These are phyloP conservation scores for Dioscorea alata DNA, from an alignment of 106 monocot genomes.

Conservation along the genomic window DNA sequence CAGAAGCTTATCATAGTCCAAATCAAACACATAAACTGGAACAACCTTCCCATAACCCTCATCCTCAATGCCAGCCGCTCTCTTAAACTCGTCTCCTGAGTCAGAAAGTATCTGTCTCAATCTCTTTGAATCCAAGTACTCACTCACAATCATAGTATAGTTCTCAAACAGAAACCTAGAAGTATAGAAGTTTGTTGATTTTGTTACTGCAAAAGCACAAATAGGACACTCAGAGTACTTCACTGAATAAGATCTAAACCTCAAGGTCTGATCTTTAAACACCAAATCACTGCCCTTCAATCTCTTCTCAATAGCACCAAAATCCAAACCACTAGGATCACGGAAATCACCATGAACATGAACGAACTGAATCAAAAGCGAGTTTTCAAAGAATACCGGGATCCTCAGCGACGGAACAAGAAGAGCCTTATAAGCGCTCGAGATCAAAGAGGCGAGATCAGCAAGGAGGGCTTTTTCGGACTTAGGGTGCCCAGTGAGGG, in stretches of 20 bases:
- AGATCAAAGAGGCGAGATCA: conserved; percentile 63
- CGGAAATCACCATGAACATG: conserved; percentile 54
- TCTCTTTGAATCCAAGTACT: conserved; percentile 84
- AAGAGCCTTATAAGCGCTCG: conserved; percentile 58
- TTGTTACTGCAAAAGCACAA: conserved; percentile 74
- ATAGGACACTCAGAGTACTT: conserved; percentile 66
- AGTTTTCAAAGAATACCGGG: conserved; percentile 54
- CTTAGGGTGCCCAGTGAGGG: conserved; percentile 49
- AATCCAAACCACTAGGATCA: conserved; percentile 51
- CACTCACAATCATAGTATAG: conserved; percentile 85
- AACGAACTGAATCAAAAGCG: conserved; percentile 54
- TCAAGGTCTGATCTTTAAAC: conserved; percentile 49
- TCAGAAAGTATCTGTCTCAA: conserved; percentile 59
- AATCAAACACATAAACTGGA: conserved; percentile 88
- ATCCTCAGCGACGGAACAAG: conserved; percentile 75
- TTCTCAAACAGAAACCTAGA: conserved; percentile 91
- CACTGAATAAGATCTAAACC: conserved; percentile 36
- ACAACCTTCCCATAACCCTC: conserved; percentile 47
- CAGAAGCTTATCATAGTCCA: conserved; percentile 69
- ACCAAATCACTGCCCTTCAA: conserved; percentile 44
- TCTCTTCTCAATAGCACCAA: conserved; percentile 39
- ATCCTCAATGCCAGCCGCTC: conserved; percentile 29
- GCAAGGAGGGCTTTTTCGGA: conserved; percentile 52
- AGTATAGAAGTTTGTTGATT: conserved; percentile 68
- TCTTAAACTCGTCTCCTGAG: conserved; percentile 57